A percentile compares a stretch with the other conserved stretches of the same genome.
Evolutionary conservation across 495 filamentous ascomycete species (phyloP).

Genomic region (Xylaria intraflava): DNA sequence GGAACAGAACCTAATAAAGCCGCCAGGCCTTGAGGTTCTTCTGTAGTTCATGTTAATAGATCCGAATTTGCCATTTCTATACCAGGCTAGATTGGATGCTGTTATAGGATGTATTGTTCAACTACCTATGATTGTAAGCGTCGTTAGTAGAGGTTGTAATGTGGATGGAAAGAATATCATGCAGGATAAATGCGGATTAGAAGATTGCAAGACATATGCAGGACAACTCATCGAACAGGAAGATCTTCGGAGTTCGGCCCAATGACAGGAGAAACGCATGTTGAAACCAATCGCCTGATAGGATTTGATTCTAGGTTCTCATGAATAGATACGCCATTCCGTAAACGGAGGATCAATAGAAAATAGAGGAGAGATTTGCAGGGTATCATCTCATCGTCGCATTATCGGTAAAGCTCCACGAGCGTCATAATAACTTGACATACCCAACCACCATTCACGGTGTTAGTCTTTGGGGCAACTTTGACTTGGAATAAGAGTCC

Average conservation of each 20-base stretch:
- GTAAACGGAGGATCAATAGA: too few species aligned
- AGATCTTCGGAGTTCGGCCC: constrained; percentile 11
- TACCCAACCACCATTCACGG: too few species aligned
- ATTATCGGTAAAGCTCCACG: too few species aligned
- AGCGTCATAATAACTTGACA: too few species aligned
- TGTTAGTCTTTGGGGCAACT: too few species aligned
- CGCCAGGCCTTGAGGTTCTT: background rate
- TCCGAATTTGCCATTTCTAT: background rate
- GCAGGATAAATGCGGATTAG: constrained; percentile 8
- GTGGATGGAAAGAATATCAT: constrained; percentile 9
- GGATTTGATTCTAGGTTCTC: background rate
- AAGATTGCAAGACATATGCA: constrained; percentile 20
- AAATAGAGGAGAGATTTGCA: too few species aligned
- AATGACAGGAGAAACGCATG: constrained; percentile 6
- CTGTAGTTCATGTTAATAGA: background rate
- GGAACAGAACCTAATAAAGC: background rate
- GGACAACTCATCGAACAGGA: constrained; percentile 29
- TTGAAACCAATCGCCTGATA: constrained; percentile 20
- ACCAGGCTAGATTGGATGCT: background rate
- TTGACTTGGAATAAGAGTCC: too few species aligned
- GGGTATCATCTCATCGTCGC: too few species aligned
- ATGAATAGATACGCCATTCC: too few species aligned
- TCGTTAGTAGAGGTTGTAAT: constrained; percentile 20
- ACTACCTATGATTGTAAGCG: constrained; percentile 21
- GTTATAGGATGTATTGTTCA: constrained; percentile 16